Evolutionary conservation across 192 early-diverging fungal species (phyloP).

Genomic region (Coemansia sp.): DNA sequence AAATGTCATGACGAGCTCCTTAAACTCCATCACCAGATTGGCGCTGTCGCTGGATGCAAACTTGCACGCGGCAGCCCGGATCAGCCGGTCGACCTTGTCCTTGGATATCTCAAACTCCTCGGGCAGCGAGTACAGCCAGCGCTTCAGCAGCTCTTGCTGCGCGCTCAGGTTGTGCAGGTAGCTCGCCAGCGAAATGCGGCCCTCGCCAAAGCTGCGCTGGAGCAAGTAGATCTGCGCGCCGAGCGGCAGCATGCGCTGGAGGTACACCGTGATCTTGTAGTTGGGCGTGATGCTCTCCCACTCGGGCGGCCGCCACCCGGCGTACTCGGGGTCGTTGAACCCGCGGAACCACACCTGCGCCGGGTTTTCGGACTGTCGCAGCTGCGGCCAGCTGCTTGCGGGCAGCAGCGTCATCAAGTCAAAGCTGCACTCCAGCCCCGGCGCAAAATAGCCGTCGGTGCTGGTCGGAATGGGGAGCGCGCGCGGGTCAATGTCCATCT

Average conservation of each 20-base stretch:
- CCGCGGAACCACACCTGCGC: conserved; percentile 45
- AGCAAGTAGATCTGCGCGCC: conserved; percentile 41
- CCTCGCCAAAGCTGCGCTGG: conserved; percentile 32
- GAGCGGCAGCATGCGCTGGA: conserved; percentile 52
- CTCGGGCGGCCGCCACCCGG: conserved; percentile 42
- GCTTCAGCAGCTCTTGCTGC: conserved; percentile 47
- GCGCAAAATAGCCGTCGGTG: conserved; percentile 38
- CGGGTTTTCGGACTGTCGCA: conserved; percentile 12
- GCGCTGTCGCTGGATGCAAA: conserved; percentile 13
- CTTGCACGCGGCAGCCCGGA: neutral
- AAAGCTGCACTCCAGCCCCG: conserved; percentile 41
- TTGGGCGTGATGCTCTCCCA: conserved; percentile 48
- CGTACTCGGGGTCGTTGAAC: conserved; percentile 41
- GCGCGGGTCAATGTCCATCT: conserved; percentile 16
- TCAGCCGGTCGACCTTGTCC: conserved; percentile 33
- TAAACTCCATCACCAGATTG: conserved; percentile 49
- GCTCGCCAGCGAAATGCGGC: conserved; percentile 15
- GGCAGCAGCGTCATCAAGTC: conserved; percentile 48
- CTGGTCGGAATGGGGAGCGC: conserved; percentile 32
- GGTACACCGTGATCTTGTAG: conserved; percentile 44
- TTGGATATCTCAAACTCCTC: conserved; percentile 48
- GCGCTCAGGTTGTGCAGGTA: conserved; percentile 33
- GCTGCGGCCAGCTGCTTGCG: conserved; percentile 36
- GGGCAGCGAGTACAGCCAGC: conserved; percentile 52
- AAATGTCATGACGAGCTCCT: conserved; percentile 54